phyloP scores from a whole-genome alignment of 257 asterid genomes.

The Henckelia pumila region DNA sequence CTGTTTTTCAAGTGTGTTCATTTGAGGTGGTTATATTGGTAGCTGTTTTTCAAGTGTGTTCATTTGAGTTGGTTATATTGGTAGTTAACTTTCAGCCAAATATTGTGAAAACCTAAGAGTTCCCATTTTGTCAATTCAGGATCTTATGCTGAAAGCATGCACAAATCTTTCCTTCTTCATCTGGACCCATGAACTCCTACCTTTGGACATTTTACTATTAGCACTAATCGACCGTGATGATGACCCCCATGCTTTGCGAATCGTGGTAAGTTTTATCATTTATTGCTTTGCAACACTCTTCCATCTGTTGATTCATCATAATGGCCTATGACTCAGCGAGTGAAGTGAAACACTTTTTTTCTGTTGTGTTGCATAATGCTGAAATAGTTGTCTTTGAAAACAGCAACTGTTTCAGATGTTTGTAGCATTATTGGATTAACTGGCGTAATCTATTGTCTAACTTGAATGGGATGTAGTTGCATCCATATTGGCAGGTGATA shows the following conservation, averaged over 20 bases:
- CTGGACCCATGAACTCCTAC: constrained; percentile 94
- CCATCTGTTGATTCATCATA: not conserved
- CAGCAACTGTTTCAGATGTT: not conserved
- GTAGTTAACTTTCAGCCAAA: constrained; percentile 1
- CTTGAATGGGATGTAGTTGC: too few species aligned
- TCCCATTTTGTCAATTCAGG: constrained; percentile 51
- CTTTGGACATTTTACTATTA: constrained; percentile 80
- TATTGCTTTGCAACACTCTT: not conserved
- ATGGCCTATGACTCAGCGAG: not conserved
- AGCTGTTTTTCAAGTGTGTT: not conserved
- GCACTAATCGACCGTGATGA: constrained; percentile 96
- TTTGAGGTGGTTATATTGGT: not conserved
- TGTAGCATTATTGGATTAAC: not conserved
- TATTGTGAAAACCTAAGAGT: constrained; percentile 9
- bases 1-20: not conserved
- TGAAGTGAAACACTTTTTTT: not conserved
- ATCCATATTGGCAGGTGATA: too few species aligned
- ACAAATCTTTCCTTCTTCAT: constrained; percentile 78
- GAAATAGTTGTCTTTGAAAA: not conserved
- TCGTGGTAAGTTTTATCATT: constrained; percentile 62
- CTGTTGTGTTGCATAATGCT: not conserved
- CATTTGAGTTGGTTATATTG: not conserved
- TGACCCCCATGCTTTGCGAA: constrained; percentile 87
- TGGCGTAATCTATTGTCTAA: not conserved
- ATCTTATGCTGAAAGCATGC: constrained; percentile 79